Conservation (phyloP, 495 filamentous ascomycete genomes). For the Coniosporium apollinis region DNA sequence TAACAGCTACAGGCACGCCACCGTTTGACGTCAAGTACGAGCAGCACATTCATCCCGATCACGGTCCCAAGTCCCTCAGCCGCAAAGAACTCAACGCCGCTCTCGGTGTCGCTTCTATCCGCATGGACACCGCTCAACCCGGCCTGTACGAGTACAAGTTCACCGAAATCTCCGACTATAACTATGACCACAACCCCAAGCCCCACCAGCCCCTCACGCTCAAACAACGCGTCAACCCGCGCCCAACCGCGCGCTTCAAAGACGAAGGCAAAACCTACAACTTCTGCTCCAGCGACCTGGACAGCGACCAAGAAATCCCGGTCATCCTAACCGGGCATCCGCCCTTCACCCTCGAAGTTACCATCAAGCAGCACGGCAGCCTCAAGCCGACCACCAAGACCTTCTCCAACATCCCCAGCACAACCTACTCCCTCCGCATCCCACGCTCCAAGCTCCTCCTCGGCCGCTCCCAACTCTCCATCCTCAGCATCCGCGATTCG, state of each 20-base stretch:
- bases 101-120: slow-evolving; percentile 51
- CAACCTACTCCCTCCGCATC: slow-evolving; percentile 61
- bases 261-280: slow-evolving; percentile 89
- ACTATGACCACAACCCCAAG: slow-evolving; percentile 58
- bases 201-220: slow-evolving; percentile 48
- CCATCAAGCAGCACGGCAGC: slow-evolving; percentile 76
- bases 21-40: slow-evolving; percentile 76
- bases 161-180: slow-evolving; percentile 56
- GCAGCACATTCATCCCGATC: slow-evolving; percentile 45
- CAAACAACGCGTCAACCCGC: slow-evolving; percentile 64
- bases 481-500: slow-evolving; percentile 74
- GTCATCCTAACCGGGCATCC: slow-evolving; percentile 66
- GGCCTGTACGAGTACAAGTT: slow-evolving; percentile 79
- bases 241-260: slow-evolving; percentile 61
- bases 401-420: slow-evolving; percentile 56
- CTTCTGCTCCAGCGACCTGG: slow-evolving; percentile 74
- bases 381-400: slow-evolving; percentile 63
- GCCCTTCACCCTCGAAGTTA: slow-evolving; percentile 77
- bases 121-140: slow-evolving; percentile 67
- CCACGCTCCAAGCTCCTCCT: slow-evolving; percentile 66
- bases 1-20: slow-evolving; percentile 36
- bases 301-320: slow-evolving; percentile 68
- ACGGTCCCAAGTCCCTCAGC: slow-evolving; percentile 41
- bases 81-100: slow-evolving; percentile 55
- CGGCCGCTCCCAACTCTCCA: slow-evolving; percentile 68